Base-by-base conservation (phyloP, 2,329 filamentous ascomycete species). In the Pezicula carpinea region DNA sequence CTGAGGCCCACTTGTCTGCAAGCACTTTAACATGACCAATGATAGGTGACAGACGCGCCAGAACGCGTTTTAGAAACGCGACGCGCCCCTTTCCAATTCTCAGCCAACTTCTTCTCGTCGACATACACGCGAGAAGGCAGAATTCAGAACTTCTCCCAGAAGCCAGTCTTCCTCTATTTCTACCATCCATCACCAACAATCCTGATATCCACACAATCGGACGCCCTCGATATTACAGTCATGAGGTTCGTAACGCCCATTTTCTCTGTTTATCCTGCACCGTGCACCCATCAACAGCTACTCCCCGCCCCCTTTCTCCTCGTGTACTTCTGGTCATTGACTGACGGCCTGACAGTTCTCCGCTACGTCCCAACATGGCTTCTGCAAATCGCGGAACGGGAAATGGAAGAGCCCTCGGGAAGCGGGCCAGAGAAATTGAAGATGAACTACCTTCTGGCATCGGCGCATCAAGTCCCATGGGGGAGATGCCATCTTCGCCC, bases 331-430 rank as follows among this genome's bases (percentile, higher is more conserved):
- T 59, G 60, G 66, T 48, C 36, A 43, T 34, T 47, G 31, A 50
- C 38, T 41, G 19, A 39, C 43, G 13, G 6, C 29, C 32, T 39
- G 38, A 44, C 63, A 95, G 88, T 74, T 95, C 89, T 66, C 90
- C 91, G 65, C 77, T 95, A 51, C 83, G 85, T 67, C 77, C 83
- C 58, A 89, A 83, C 69, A 85, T 87, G 75, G 82, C 85, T 51
- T 91, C 90, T 55, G 89, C 84, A 59, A 96, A 95, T 69, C 82
- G 89, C 57, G 88, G 89, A 44, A 66, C 77, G 47, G 68, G 69
- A 15, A 70, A 46, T 15, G 47, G 69, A 44, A 59, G 70, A 53
- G 76, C 70, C 54, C 69, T 75, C 52, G 74, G 80, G 51, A 87
- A 87, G 67, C 77, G 83, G 59, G 73, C 75, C 31, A 76, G 83